Conservation (phyloP, 1,284 basidiomycete species). For the Peniophora sp. region DNA sequence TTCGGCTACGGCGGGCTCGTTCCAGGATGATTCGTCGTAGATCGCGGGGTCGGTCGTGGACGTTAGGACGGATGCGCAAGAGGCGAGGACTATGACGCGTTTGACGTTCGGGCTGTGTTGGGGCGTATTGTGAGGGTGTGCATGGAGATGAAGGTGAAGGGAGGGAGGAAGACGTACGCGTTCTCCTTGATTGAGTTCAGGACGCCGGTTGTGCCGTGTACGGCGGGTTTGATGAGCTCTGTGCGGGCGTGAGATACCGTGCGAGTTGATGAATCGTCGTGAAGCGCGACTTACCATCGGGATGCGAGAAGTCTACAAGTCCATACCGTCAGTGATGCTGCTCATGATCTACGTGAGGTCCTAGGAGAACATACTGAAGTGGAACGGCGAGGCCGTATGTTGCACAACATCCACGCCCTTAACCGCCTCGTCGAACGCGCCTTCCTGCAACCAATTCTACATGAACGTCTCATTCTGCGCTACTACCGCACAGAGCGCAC, state of each 20-base stretch:
- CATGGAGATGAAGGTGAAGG: background rate
- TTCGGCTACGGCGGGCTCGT: slow-evolving; percentile 38
- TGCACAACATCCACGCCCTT: slow-evolving; percentile 33
- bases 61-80: slow-evolving; percentile 39
- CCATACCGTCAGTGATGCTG: slow-evolving; percentile 7
- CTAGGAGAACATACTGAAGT: no score
- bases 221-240: slow-evolving; percentile 23
- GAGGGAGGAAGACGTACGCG: background rate
- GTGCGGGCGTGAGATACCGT: background rate
- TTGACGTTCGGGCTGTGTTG: slow-evolving; percentile 33
- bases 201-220: slow-evolving; percentile 19
- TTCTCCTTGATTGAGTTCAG: slow-evolving; percentile 12
- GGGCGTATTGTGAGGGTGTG: no score
- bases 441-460: slow-evolving; percentile 6
- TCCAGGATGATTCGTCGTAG: slow-evolving; percentile 50
- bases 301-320: slow-evolving; percentile 21
- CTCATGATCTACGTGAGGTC: slow-evolving; percentile 18
- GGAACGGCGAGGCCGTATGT: slow-evolving; percentile 39
- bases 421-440: slow-evolving; percentile 31
- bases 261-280: no score
- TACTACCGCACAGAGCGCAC: slow-evolving; percentile 18
- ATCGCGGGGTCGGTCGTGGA: slow-evolving; percentile 6
- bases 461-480: background rate
- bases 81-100: slow-evolving; percentile 59
- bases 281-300: slow-evolving; percentile 14